These are phyloP conservation scores for Yamadazyma insecticola DNA, from an alignment of 805 yeast species.

Conservation along the genomic window DNA sequence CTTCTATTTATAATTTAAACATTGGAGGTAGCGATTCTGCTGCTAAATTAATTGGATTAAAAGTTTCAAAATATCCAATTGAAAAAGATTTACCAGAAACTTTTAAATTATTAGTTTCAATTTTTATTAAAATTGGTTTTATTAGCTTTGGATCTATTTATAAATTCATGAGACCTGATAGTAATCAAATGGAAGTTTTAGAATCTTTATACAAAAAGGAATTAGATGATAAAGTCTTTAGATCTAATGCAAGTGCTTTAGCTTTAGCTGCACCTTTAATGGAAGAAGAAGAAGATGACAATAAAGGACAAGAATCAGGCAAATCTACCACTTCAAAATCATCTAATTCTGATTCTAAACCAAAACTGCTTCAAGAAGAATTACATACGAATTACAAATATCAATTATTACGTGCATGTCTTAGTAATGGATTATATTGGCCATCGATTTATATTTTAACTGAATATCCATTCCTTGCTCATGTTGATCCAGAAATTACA, in stretches of 20 bases:
- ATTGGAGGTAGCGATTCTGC: slow-evolving; percentile 57
- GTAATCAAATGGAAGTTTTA: slow-evolving; percentile 40
- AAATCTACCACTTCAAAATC: neutral
- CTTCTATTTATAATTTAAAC: slow-evolving; percentile 27
- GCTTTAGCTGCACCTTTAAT: slow-evolving; percentile 84
- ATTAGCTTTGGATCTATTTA: slow-evolving; percentile 60
- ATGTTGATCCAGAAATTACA: slow-evolving; percentile 47
- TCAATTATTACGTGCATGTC: slow-evolving; percentile 46
- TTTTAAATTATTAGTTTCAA: slow-evolving; percentile 43
- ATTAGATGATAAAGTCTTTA: slow-evolving; percentile 50
- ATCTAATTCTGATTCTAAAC: slow-evolving; percentile 4
- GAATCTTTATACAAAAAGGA: slow-evolving; percentile 42
- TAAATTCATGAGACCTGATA: slow-evolving; percentile 51
- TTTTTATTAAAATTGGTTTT: slow-evolving; percentile 62
- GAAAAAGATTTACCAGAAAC: slow-evolving; percentile 38
- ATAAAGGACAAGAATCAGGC: neutral
- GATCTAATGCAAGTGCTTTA: slow-evolving; percentile 69
- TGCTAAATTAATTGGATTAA: slow-evolving; percentile 50
- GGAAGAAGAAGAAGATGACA: slow-evolving; percentile 46
- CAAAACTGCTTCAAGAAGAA: too few species aligned
- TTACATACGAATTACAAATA: slow-evolving; percentile 12
- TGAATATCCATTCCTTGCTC: slow-evolving; percentile 57
- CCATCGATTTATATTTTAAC: slow-evolving; percentile 58
- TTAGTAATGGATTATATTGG: slow-evolving; percentile 57
- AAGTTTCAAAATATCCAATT: slow-evolving; percentile 25